A percentile compares a stretch with the other conserved stretches of the same genome.
These are phyloP conservation scores for Gardenia jasminoides DNA, from an alignment of 257 asterid genomes.

Conservation along the genomic window DNA sequence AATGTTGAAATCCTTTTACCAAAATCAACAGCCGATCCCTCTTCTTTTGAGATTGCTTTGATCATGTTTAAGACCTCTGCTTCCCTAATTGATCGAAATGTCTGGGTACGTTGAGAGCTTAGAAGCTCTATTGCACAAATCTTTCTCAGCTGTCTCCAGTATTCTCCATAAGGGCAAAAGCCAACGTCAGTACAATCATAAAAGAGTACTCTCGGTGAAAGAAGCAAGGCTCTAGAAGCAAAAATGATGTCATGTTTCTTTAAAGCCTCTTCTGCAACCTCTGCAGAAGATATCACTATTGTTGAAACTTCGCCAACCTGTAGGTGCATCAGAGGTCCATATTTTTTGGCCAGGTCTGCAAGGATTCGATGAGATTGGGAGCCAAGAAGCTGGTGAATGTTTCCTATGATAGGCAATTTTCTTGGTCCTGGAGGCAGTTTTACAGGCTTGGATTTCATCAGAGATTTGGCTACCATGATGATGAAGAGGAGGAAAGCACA, in stretches of 20 bases:
- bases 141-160: too few species aligned
- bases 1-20: too few species aligned
- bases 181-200: background rate
- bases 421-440: background rate
- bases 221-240: background rate
- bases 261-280: background rate
- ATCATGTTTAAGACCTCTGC: too few species aligned
- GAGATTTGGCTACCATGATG: background rate
- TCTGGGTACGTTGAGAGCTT: too few species aligned
- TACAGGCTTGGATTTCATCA: background rate
- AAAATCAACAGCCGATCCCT: too few species aligned
- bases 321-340: slow-evolving; percentile 1
- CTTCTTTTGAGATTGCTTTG: too few species aligned
- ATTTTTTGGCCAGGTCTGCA: background rate
- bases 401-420: background rate
- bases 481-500: background rate
- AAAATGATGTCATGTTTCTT: background rate
- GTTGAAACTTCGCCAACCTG: slow-evolving; percentile 1
- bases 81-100: too few species aligned
- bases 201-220: background rate
- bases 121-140: too few species aligned
- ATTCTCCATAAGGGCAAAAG: background rate
- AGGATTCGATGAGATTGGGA: background rate
- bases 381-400: background rate
- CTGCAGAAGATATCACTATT: background rate